Conservation (phyloP, 2,329 filamentous ascomycete genomes). For the Alternaria gaisen region DNA sequence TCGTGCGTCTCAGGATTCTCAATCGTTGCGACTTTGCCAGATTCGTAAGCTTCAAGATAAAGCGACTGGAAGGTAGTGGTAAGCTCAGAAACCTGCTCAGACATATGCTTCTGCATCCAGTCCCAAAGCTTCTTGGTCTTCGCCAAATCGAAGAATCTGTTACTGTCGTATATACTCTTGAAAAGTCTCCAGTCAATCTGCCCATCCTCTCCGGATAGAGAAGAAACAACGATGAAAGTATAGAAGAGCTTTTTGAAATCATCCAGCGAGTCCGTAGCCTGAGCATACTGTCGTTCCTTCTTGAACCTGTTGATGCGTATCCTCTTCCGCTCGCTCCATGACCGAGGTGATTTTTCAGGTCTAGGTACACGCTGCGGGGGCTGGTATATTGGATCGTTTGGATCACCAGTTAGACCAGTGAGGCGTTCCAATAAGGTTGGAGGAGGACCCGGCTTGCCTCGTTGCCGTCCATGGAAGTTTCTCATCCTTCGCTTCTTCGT, state of each 20-base stretch:
- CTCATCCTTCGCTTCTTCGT: slow-evolving; percentile 15
- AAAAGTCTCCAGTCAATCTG: slow-evolving; percentile 55
- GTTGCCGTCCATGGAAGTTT: slow-evolving; percentile 12
- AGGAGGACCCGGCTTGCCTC: slow-evolving; percentile 13
- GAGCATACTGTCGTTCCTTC: slow-evolving; percentile 27
- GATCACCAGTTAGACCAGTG: slow-evolving; percentile 46
- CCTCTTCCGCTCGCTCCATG: slow-evolving; percentile 29
- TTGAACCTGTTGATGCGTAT: slow-evolving; percentile 17
- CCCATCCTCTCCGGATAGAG: slow-evolving; percentile 48
- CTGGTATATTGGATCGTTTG: slow-evolving; percentile 38
- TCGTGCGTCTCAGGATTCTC: slow-evolving; percentile 71
- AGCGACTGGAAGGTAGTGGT: slow-evolving; percentile 70
- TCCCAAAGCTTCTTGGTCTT: slow-evolving; percentile 52
- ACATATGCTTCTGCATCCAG: slow-evolving; percentile 46
- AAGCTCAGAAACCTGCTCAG: slow-evolving; percentile 62
- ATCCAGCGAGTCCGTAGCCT: slow-evolving; percentile 30
- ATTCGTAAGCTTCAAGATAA: slow-evolving; percentile 73
- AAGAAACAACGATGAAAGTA: slow-evolving; percentile 43
- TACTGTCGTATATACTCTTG: slow-evolving; percentile 49
- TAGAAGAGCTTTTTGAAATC: slow-evolving; percentile 45
- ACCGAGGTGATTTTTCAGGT: background rate
- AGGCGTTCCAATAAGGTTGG: slow-evolving; percentile 47
- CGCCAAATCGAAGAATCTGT: slow-evolving; percentile 44
- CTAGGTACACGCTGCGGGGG: slow-evolving; percentile 21
- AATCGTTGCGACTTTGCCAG: slow-evolving; percentile 67